Base-by-base conservation (phyloP, 208 protist genomes). In the Trypanosoma rangeli region DNA sequence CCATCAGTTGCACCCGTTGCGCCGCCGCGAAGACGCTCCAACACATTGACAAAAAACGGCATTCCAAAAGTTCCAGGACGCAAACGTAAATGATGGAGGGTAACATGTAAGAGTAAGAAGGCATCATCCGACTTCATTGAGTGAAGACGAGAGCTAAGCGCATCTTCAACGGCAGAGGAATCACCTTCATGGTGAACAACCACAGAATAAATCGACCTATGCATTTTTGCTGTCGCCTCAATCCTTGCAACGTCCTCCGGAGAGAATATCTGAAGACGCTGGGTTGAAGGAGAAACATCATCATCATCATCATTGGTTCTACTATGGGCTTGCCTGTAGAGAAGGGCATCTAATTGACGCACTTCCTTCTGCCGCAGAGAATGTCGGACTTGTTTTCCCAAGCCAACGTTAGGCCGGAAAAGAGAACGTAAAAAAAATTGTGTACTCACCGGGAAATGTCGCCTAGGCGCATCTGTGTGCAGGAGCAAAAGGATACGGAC, bases 341-440 rank as follows among this genome's bases (percentile, higher is more conserved):
- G 56, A 37, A 85, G 61, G 22, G 28, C 22, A 16, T 86, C 69
- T 2, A 88, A 59, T 24, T 76, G 68, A 33, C 73, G 22, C 52
- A 53, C 59, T 44, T 87, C 80, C 28, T 73, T 70, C 20, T 75
- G 66, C 24, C 54, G 68, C 46, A 92, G 53, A 5, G 70, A 61
- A 13, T 60, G 39, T 20, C 78, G 74, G 8, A 92, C 72, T 2
- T 84, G 82, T 29, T 69, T 80, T 15, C 83, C 75, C 12, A 92
- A 73, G 0, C 64, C 50, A 56, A 66, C 83, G 35, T 29, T 50
- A 28, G 62, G 53, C 44, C 42, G 59, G 74, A 86, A 64, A 65
- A 92, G 22, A 71, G 46, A 4, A 12, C 76, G 75, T 5, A 89
- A 18, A 8, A 26, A 28, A 4, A 64, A 58, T 24, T 59, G 69